Evolutionary conservation across 2,329 filamentous ascomycete genomes (phyloP).

Genomic region (Aspergillus japonicus): DNA sequence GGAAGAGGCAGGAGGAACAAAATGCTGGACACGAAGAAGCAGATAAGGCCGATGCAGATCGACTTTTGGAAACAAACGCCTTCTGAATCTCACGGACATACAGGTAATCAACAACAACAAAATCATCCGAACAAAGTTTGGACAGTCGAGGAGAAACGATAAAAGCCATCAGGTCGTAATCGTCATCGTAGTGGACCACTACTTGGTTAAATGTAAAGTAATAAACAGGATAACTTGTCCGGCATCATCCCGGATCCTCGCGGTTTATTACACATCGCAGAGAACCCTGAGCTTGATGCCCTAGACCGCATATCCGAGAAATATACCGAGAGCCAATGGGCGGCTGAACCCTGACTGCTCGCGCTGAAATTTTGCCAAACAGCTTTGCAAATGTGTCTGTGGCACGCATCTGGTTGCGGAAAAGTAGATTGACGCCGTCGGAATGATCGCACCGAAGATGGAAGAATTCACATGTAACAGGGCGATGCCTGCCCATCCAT

Average conservation of each 20-base stretch:
- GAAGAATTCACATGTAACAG: not conserved
- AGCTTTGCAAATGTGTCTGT: not conserved
- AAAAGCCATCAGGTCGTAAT: conserved; percentile 19
- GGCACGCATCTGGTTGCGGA: not conserved
- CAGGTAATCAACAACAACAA: conserved; percentile 3
- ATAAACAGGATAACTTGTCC: conserved; percentile 10
- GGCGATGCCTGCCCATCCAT: not conserved
- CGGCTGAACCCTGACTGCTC: not conserved
- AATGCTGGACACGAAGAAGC: not conserved
- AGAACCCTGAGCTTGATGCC: conserved; percentile 17
- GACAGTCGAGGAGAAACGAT: conserved; percentile 1
- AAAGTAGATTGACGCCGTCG: not conserved
- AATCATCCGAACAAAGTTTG: conserved; percentile 1
- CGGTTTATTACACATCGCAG: conserved; percentile 41
- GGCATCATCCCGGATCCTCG: conserved; percentile 17
- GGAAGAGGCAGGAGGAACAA: not conserved
- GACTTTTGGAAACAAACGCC: no score
- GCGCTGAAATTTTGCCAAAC: not conserved
- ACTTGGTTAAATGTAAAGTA: not conserved
- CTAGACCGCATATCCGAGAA: not conserved
- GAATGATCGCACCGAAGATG: not conserved
- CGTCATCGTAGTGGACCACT: not conserved
- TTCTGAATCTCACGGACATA: not conserved
- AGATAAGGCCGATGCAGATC: no score
- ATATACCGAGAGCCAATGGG: conserved; percentile 10